Evolutionary conservation across 2,329 filamentous ascomycete genomes (phyloP).

Genomic region (Domatiomyces catenatus): DNA sequence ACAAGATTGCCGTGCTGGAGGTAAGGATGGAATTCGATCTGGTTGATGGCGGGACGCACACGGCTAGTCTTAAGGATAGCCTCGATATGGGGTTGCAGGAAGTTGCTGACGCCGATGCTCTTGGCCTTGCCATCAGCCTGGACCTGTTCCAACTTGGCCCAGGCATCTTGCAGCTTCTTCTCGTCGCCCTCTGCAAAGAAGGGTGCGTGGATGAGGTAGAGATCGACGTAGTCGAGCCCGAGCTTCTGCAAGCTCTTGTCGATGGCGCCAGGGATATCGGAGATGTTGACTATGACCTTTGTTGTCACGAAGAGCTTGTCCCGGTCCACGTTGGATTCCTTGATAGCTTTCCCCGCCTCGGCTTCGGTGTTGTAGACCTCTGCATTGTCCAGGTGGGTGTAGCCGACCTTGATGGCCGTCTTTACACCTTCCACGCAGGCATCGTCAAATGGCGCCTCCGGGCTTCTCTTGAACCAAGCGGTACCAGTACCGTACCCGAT

Average conservation of each 20-base stretch:
- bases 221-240: conserved; percentile 45
- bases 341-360: conserved; percentile 35
- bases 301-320: conserved; percentile 40
- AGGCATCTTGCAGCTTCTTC: conserved; percentile 40
- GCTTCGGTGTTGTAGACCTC: conserved; percentile 38
- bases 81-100: conserved; percentile 39
- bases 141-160: conserved; percentile 45
- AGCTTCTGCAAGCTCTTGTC: conserved; percentile 44
- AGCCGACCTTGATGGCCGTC: conserved; percentile 43
- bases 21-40: conserved; percentile 33
- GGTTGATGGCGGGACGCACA: conserved; percentile 28
- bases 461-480: conserved; percentile 44
- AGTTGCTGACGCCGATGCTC: conserved; percentile 50
- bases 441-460: conserved; percentile 35
- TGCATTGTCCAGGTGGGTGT: conserved; percentile 48
- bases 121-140: conserved; percentile 42
- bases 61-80: conserved; percentile 32
- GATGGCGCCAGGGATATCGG: conserved; percentile 41
- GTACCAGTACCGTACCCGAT: conserved; percentile 49
- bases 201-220: conserved; percentile 49
- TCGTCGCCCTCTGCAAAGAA: conserved; percentile 40
- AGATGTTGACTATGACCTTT: conserved; percentile 40
- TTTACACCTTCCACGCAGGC: conserved; percentile 41
- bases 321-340: conserved; percentile 30
- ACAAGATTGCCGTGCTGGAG: conserved; percentile 31